Conservation (phyloP, 139 green algal genomes). For the Astrephomene gubernaculifera region DNA sequence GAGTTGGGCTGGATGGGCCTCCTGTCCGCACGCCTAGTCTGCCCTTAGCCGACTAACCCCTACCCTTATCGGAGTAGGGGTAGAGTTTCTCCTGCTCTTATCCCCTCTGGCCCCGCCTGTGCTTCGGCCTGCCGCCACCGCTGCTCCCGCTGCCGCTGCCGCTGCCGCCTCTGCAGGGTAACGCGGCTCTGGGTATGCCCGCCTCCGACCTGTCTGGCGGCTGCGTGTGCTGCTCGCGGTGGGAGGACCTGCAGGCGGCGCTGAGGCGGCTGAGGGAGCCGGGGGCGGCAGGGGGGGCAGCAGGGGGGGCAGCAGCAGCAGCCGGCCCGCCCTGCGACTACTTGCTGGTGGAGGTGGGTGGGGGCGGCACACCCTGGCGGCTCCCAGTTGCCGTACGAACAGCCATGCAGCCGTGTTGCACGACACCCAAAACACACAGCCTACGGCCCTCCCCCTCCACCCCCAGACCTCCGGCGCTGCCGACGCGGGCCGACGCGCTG, state of each 20-base stretch:
- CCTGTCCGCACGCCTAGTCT: too few species aligned
- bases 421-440: not conserved
- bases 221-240: conserved; percentile 63
- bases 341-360: conserved; percentile 34
- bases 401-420: not conserved
- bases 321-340: conserved; percentile 19
- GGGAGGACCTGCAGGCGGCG: conserved; percentile 45
- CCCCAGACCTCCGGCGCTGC: conserved; percentile 65
- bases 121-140: not conserved
- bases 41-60: not conserved
- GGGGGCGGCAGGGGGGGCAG: not conserved
- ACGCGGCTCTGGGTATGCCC: conserved; percentile 57
- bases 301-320: not conserved
- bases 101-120: not conserved
- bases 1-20: not conserved
- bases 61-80: too few species aligned
- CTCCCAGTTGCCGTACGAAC: not conserved
- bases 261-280: conserved; percentile 27
- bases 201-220: conserved; percentile 55
- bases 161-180: conserved; percentile 30
- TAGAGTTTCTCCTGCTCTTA: not conserved
- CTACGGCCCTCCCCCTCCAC: not conserved
- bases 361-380: not conserved
- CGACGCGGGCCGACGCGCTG: conserved; percentile 54
- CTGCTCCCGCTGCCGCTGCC: not conserved